Conservation (phyloP, 2,329 filamentous ascomycete species). For the Dissoconium aciculare region DNA sequence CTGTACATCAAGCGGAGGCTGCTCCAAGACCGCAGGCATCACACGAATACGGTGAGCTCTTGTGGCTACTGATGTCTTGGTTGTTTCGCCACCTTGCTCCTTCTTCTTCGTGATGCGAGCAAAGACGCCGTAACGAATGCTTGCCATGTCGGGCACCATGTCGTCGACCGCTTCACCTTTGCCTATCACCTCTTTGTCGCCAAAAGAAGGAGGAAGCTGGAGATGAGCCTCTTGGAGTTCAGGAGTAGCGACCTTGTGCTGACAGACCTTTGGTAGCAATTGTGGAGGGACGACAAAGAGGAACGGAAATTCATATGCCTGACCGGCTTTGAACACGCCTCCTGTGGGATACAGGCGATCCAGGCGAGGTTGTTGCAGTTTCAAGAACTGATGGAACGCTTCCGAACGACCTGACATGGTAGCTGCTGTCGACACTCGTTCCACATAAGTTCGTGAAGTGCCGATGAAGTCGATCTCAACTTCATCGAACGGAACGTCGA, state of each 20-base stretch:
- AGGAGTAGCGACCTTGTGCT: constrained; percentile 36
- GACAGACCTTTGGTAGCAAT: constrained; percentile 45
- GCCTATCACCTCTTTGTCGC: constrained; percentile 38
- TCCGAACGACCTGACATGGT: constrained; percentile 40
- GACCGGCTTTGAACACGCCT: constrained; percentile 39
- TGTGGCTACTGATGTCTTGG: constrained; percentile 32
- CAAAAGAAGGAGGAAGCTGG: constrained; percentile 46
- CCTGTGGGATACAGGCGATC: constrained; percentile 39
- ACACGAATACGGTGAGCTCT: constrained; percentile 43
- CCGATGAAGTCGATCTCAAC: constrained; percentile 45
- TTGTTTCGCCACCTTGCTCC: constrained; percentile 28
- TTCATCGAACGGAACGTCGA: constrained; percentile 42
- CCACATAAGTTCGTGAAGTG: constrained; percentile 38
- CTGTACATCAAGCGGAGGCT: constrained; percentile 42
- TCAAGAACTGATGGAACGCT: constrained; percentile 46
- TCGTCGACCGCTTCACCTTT: constrained; percentile 39
- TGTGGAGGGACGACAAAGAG: constrained; percentile 47
- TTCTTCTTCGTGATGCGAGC: constrained; percentile 25
- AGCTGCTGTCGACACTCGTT: constrained; percentile 38
- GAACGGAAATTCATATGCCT: constrained; percentile 46
- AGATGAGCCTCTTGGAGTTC: constrained; percentile 42
- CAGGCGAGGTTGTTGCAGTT: constrained; percentile 45
- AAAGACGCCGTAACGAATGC: constrained; percentile 41
- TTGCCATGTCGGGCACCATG: constrained; percentile 47
- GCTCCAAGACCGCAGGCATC: constrained; percentile 43